Base-by-base conservation (phyloP, 2,329 filamentous ascomycete genomes). In the Colletotrichum australisinense region DNA sequence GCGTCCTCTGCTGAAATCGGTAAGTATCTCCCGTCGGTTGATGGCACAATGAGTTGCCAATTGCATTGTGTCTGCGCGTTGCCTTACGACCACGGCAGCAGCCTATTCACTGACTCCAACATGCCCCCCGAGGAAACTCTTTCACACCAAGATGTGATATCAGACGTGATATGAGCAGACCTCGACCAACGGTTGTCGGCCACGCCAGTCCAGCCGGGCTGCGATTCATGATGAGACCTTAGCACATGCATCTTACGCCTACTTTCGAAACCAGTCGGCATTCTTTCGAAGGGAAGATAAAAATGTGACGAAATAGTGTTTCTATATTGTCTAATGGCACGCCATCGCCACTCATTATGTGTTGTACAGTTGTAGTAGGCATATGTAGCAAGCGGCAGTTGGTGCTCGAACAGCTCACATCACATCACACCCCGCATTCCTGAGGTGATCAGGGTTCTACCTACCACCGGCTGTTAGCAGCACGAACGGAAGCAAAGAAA, bases 1-100 rank as follows among this genome's bases (percentile, higher is more conserved):
- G 58, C 66, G 65, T 28, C 30, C 16, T 42, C 16, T 35, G 8
- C 65, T 58, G 28, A 22, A 59, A 64, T n/a, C 19, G 70, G 66
- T 16, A 64, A 73, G 66, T 69, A 24, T 42, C 53, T 38, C 66
- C 70, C 66, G 55, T 11, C 28, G 8, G 38, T 59, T 69, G 53
- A 73, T 60, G 56, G 32, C 30, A 49, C 53, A 14, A 64, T 56
- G 16, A 42, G 59, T 53, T 24, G 11, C 59, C n/a, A 30, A 16
- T 53, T 68, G 64, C 58, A 53, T 60, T 35, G 42, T 46, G 28
- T 35, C 38, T 42, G 59, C 59, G 52, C 56, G 52, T 65, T 65
- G n/a, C 24, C 19, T 38, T 60, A 9, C 8, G n/a, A 63, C 28
- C 28, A 9, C 19, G n/a, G 60, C 14, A 55, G 38, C 28, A 11